Percentiles rank a stretch among this genome's conserved stretches.
Conservation (phyloP, 2,329 filamentous ascomycete genomes). For the Ceratocystis lukuohia region DNA sequence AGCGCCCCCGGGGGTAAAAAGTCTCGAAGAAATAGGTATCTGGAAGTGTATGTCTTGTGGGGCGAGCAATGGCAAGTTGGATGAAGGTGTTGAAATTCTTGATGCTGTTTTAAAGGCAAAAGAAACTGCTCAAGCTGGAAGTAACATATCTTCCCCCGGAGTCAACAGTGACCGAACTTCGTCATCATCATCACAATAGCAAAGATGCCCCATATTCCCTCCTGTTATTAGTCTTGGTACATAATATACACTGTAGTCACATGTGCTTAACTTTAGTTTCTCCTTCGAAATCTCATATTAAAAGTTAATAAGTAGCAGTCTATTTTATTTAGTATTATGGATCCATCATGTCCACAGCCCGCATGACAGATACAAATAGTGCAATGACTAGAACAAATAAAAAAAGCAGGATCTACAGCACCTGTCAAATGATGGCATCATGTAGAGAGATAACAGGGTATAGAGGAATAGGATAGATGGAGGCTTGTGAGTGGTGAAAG, state of each 20-base stretch:
- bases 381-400: background rate
- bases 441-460: background rate
- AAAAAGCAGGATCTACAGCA: background rate
- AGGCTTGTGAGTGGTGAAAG: too few species aligned
- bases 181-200: background rate
- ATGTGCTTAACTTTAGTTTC: too few species aligned
- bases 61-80: constrained; percentile 66
- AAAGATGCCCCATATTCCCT: background rate
- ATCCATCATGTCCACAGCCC: background rate
- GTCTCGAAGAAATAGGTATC: constrained; percentile 62
- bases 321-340: background rate
- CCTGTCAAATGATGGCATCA: background rate
- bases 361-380: background rate
- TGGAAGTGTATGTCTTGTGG: constrained; percentile 88
- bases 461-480: background rate
- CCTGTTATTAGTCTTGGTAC: background rate
- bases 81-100: constrained; percentile 60
- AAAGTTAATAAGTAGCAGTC: too few species aligned
- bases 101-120: constrained; percentile 42
- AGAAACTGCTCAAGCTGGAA: background rate
- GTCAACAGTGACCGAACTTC: background rate
- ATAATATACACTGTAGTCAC: background rate
- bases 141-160: background rate
- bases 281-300: too few species aligned
- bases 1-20: constrained; percentile 73